Evolutionary conservation across 1,139 yeast species (phyloP).

Genomic region (Yarrowia galli): DNA sequence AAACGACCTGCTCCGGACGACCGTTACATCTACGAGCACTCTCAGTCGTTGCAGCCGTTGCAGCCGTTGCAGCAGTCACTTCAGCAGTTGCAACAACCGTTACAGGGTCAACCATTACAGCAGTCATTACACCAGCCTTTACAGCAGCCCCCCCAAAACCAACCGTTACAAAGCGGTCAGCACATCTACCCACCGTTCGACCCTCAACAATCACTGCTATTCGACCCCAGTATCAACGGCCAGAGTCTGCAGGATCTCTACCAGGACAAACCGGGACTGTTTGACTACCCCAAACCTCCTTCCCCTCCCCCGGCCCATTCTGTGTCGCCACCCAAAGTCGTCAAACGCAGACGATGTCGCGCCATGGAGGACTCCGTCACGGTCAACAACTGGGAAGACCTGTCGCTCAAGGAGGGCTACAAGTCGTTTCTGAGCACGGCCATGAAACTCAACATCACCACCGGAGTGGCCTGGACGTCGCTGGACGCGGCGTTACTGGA

Average conservation of each 20-base stretch:
- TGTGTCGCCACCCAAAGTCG: conserved; percentile 21
- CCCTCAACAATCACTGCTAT: conserved; percentile 7
- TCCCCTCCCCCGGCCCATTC: conserved; percentile 16
- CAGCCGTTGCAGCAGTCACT: too few relatives aligned
- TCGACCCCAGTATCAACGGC: conserved; percentile 29
- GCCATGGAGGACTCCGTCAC: conserved; percentile 20
- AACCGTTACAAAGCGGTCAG: neutral
- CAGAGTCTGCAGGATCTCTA: conserved; percentile 23
- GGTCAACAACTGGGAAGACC: conserved; percentile 37
- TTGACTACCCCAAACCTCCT: conserved; percentile 24
- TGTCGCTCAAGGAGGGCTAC: conserved; percentile 32
- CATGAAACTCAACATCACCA: conserved; percentile 34
- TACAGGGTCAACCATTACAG: neutral
- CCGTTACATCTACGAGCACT: conserved; percentile 13
- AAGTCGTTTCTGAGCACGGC: conserved; percentile 34
- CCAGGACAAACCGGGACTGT: conserved; percentile 25
- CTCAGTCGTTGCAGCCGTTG: neutral
- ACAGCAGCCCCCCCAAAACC: too few relatives aligned
- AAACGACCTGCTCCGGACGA: conserved; percentile 23
- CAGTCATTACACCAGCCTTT: neutral
- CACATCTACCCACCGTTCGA: too few relatives aligned
- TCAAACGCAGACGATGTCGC: conserved; percentile 8
- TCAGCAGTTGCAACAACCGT: too few relatives aligned
- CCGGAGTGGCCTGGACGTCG: conserved; percentile 35
- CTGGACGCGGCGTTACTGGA: conserved; percentile 27